phyloP scores from a whole-genome alignment of 768 basidiomycete genomes.

The Leucosporidium yakuticum region DNA sequence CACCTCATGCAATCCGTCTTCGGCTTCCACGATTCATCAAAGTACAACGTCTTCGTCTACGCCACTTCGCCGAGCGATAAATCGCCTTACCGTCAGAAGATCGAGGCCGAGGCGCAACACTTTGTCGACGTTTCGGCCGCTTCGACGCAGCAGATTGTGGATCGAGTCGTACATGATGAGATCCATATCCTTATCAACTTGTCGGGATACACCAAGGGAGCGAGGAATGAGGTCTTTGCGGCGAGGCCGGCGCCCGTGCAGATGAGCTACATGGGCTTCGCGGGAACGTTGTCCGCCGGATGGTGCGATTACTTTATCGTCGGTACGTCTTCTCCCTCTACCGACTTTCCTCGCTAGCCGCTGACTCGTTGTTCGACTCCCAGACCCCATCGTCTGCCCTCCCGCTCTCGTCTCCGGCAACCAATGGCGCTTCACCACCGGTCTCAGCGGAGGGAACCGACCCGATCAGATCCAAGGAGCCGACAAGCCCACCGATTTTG shows the following conservation, averaged over 20 bases:
- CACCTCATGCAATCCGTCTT: constrained; percentile 53
- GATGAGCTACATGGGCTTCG: constrained; percentile 51
- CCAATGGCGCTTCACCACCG: constrained; percentile 27
- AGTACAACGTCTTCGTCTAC: constrained; percentile 50
- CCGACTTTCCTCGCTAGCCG: not conserved
- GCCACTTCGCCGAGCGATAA: constrained; percentile 52
- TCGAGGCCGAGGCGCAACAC: constrained; percentile 46
- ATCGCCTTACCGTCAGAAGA: constrained; percentile 48
- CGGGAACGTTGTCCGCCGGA: constrained; percentile 50
- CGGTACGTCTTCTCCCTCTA: constrained; percentile 6
- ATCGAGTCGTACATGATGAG: constrained; percentile 47
- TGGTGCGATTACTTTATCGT: constrained; percentile 35
- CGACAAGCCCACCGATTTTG: constrained; percentile 33
- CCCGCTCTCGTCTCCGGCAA: constrained; percentile 31
- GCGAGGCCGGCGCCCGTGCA: constrained; percentile 52
- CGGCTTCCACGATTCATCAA: constrained; percentile 46
- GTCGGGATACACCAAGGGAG: constrained; percentile 54
- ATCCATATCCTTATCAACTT: constrained; percentile 50
- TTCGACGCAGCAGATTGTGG: constrained; percentile 44
- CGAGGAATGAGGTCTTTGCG: constrained; percentile 54
- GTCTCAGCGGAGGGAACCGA: not conserved
- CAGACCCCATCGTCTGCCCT: constrained; percentile 50
- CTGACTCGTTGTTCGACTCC: constrained; percentile 2
- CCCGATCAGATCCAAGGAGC: not conserved
- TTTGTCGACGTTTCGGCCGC: constrained; percentile 50